Evolutionary conservation across 306 rosid genomes (phyloP).

Genomic region (Ammopiptanthus mongolicus): DNA sequence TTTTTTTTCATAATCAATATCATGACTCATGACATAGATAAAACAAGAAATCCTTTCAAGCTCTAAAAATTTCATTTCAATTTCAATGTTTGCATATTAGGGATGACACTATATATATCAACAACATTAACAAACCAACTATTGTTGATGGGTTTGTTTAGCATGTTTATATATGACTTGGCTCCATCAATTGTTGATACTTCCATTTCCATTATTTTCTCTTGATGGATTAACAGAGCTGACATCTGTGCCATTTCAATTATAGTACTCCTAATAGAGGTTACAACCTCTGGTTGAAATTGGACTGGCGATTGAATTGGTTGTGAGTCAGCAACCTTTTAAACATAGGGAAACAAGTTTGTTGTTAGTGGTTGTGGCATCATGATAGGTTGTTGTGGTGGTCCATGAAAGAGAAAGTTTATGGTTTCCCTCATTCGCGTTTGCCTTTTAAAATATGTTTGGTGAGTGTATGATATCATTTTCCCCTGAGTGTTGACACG

Average conservation of each 20-base stretch:
- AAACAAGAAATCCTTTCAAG: not conserved
- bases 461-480: too few relatives aligned
- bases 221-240: not conserved
- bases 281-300: not conserved
- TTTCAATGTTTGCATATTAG: conserved; percentile 18
- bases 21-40: too few relatives aligned
- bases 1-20: too few relatives aligned
- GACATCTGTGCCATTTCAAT: not conserved
- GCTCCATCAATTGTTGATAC: too few relatives aligned
- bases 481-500: too few relatives aligned
- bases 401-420: not conserved
- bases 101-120: not conserved
- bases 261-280: too few relatives aligned
- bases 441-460: too few relatives aligned
- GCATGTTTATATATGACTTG: conserved; percentile 25
- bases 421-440: not conserved
- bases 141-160: conserved; percentile 33
- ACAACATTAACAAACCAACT: not conserved
- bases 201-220: not conserved
- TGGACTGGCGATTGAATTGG: not conserved
- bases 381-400: not conserved
- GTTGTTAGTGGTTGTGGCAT: not conserved
- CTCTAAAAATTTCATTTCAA: conserved; percentile 36
- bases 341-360: not conserved
- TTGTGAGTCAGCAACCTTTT: not conserved